phyloP scores from a whole-genome alignment of 306 rosid species.

The Corylus avellana region DNA sequence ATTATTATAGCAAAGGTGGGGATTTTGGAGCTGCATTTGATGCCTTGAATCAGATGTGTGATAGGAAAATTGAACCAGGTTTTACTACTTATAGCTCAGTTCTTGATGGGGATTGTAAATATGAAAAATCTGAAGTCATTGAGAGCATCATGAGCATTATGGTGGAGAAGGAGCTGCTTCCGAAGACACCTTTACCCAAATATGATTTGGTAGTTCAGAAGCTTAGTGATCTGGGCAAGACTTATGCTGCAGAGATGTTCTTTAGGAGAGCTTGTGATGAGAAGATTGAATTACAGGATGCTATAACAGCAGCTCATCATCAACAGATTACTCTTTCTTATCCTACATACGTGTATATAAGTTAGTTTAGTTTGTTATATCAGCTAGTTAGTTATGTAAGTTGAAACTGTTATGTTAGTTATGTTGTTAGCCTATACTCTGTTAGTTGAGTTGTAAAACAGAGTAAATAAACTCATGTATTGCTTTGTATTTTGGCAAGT shows the following conservation, averaged over 20 bases:
- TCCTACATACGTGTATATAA: no score
- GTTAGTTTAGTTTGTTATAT: no score
- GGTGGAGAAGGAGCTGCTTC: conserved; percentile 33
- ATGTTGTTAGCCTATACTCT: no score
- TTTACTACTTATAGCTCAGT: conserved; percentile 37
- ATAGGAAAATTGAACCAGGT: conserved; percentile 26
- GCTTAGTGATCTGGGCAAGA: conserved; percentile 38
- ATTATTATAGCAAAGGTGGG: conserved; percentile 39
- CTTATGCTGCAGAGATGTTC: conserved; percentile 41
- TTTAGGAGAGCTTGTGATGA: conserved; percentile 32
- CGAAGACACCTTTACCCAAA: conserved; percentile 1
- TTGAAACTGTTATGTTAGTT: no score
- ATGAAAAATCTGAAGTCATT: conserved; percentile 34
- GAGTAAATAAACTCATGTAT: no score
- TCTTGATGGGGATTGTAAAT: conserved; percentile 51
- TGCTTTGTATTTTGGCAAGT: no score
- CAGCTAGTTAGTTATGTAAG: no score
- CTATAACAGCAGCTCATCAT: background rate
- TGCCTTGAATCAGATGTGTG: conserved; percentile 38
- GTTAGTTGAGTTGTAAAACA: no score
- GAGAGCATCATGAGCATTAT: conserved; percentile 23
- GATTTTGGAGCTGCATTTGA: conserved; percentile 42
- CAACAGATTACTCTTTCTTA: no score
- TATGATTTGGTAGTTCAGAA: conserved; percentile 37
- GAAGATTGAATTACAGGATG: conserved; percentile 25